Evolutionary conservation across 2,329 filamentous ascomycete genomes (phyloP), one percentile per base, ranked within the genome.

Genomic region (Cladophialophora immunda): DNA sequence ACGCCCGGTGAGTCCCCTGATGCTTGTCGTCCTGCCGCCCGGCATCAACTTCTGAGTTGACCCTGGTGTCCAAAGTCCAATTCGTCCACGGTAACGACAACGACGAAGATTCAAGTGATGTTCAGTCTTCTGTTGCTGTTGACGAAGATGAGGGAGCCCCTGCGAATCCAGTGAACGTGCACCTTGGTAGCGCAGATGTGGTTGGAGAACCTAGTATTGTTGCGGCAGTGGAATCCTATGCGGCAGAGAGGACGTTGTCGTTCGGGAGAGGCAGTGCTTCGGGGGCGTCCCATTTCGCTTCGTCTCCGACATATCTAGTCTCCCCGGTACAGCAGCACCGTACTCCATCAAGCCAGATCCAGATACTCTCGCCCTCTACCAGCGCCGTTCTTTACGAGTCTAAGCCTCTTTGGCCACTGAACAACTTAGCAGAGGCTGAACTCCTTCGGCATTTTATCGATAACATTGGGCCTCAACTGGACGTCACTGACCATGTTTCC

Each of bases 391-490:
- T 55, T n/a, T 55, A 55, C 13, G 52, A 55, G 25, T 19, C 52
- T 13, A 32, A 55, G 13, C 52, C 52, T n/a, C 52, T 55, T 22
- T 55, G 52, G 52, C 52, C 52, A 3, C n/a, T 55, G 4, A 30
- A 55, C 27, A 30, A 55, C n/a, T 22, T 30, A n/a, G 52, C 52
- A 30, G 52, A 55, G 19, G 52, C 52, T 34, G 52, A 55, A 32
- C 52, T 55, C 30, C 52, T 55, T n/a, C 27, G 25, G 25, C 52
- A 55, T 34, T 55, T 55, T 9, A 55, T 55, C 25, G 52, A 55
- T 27, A 34, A 55, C 8, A 30, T 55, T 27, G 52, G 52, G 3
- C 52, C 52, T 30, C 52, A 55, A 55, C 30, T 55, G 17, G 52
- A 55, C n/a, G 52, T 55, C 27, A 55, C 52, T 22, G 52, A 55